A percentile compares a stretch with the other conserved stretches of the same genome.
Conservation (phyloP, 306 rosid species). For the Cucumis hystrix region DNA sequence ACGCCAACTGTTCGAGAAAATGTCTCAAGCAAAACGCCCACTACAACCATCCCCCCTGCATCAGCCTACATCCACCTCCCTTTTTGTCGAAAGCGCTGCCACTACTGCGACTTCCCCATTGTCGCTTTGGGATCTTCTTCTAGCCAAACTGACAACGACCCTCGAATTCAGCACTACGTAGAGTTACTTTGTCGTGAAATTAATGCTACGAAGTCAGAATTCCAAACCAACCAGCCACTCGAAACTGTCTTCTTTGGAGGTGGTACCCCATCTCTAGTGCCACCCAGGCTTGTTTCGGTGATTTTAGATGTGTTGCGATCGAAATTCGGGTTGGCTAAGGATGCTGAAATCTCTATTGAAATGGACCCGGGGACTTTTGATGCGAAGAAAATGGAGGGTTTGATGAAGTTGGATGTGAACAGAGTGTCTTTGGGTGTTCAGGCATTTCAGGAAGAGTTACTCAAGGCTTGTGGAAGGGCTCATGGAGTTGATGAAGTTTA, state of each 20-base stretch:
- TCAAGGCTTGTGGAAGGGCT: conserved; percentile 82
- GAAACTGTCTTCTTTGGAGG: conserved; percentile 82
- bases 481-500: conserved; percentile 67
- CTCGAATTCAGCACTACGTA: conserved; percentile 53
- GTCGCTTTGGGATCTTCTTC: conserved; percentile 79
- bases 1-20: conserved; percentile 57
- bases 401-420: conserved; percentile 62
- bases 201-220: conserved; percentile 31
- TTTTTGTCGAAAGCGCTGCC: conserved; percentile 92
- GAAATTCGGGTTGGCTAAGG: conserved; percentile 47
- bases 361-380: conserved; percentile 97
- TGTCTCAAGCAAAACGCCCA: conserved; percentile 20
- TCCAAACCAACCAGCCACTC: conserved; percentile 28
- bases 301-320: conserved; percentile 38
- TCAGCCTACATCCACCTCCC: conserved; percentile 94
- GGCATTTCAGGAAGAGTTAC: conserved; percentile 72
- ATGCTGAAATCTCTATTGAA: conserved; percentile 75
- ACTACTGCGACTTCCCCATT: conserved; percentile 86
- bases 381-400: conserved; percentile 36
- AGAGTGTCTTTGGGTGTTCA: conserved; percentile 92
- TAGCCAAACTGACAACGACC: conserved; percentile 38
- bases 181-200: conserved; percentile 68
- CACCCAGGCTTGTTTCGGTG: conserved; percentile 49
- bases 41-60: conserved; percentile 19
- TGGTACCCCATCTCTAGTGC: conserved; percentile 85